Conservation (phyloP, 208 protist species). For the Crithidia fasciculata region DNA sequence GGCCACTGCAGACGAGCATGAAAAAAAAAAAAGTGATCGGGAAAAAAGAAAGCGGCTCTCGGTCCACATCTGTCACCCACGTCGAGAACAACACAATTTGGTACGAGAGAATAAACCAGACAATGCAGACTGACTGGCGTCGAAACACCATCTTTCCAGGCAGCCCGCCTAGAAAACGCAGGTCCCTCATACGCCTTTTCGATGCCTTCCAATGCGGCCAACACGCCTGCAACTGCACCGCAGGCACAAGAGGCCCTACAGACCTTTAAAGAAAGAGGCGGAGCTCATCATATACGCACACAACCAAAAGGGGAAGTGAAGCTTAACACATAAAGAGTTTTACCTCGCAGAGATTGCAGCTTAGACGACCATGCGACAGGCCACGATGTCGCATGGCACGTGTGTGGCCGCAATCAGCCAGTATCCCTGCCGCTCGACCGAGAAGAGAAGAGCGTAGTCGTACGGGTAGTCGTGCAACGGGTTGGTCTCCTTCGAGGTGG, state of each 20-base stretch:
- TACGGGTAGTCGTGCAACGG: conserved; percentile 81
- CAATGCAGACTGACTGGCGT: no score
- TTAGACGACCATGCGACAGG: conserved; percentile 66
- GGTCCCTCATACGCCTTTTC: no score
- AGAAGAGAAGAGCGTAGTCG: conserved; percentile 89
- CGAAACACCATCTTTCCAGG: no score
- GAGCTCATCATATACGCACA: not conserved
- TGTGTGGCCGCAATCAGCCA: conserved; percentile 89
- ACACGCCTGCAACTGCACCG: not conserved
- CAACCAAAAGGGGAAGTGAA: not conserved
- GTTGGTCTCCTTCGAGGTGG: conserved; percentile 70
- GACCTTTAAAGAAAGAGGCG: not conserved
- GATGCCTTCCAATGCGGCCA: no score
- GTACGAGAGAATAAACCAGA: no score
- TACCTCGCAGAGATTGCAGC: not conserved
- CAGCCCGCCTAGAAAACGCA: no score
- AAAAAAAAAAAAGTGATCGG: not conserved
- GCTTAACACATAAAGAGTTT: no score
- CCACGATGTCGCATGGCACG: conserved; percentile 91
- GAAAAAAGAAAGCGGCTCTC: not conserved
- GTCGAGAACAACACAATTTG: no score
- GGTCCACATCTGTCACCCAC: no score
- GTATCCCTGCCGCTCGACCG: conserved; percentile 82
- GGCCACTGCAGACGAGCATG: not conserved
- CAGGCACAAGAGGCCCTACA: not conserved